These are phyloP conservation scores for Emmonsiellopsis sp. DNA, from an alignment of 2,329 filamentous ascomycete species.

Conservation along the genomic window DNA sequence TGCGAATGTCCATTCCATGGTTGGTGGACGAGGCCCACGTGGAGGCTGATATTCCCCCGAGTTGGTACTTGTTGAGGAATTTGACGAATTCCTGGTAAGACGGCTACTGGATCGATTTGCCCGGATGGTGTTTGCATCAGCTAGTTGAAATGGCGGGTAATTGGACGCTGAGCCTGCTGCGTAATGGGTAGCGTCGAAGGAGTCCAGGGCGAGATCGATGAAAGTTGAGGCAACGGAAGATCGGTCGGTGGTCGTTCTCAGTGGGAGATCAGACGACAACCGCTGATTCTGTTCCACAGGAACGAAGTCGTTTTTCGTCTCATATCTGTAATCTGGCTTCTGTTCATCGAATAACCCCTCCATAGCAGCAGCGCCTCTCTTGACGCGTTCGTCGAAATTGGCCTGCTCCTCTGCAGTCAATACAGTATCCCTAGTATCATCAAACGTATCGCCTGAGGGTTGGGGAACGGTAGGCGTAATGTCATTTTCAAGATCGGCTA, in stretches of 20 bases:
- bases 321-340: constrained; percentile 50
- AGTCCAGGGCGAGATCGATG: constrained; percentile 50
- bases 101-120: constrained; percentile 46
- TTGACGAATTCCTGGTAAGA: constrained; percentile 29
- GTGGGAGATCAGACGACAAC: constrained; percentile 46
- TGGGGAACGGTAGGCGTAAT: constrained; percentile 12
- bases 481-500: constrained; percentile 36
- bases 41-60: constrained; percentile 19
- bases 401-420: constrained; percentile 39
- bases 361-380: constrained; percentile 47
- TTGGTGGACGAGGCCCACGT: constrained; percentile 34
- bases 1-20: constrained; percentile 41
- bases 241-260: constrained; percentile 37
- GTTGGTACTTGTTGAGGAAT: constrained; percentile 17
- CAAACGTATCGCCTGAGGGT: constrained; percentile 18
- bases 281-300: constrained; percentile 35
- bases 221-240: constrained; percentile 41
- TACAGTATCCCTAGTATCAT: constrained; percentile 24
- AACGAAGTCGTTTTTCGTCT: constrained; percentile 43
- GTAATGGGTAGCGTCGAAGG: constrained; percentile 42
- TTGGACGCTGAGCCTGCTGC: constrained; percentile 43
- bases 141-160: constrained; percentile 41
- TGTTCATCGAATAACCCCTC: constrained; percentile 50
- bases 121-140: constrained; percentile 47
- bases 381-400: constrained; percentile 49